A percentile compares a stretch with the other conserved stretches of the same genome.
Evolutionary conservation across 495 filamentous ascomycete genomes (phyloP).

Genomic region (Corynascus novoguineensis): DNA sequence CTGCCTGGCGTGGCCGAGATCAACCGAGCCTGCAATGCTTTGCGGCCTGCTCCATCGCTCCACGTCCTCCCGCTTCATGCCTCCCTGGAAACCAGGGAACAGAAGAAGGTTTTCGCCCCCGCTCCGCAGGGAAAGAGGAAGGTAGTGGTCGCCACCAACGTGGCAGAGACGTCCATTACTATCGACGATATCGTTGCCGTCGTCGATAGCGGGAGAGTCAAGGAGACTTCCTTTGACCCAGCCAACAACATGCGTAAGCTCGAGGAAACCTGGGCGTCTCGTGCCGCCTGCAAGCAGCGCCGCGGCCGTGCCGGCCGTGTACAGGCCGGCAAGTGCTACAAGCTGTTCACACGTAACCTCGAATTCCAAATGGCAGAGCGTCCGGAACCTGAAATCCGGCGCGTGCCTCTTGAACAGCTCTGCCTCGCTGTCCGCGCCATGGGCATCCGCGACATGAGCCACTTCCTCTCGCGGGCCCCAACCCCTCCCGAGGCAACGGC

Average conservation of each 20-base stretch:
- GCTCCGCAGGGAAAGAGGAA: conserved; percentile 79
- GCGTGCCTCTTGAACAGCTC: conserved; percentile 89
- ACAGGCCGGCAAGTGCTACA: conserved; percentile 85
- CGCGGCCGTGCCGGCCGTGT: conserved; percentile 92
- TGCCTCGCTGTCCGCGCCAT: conserved; percentile 92
- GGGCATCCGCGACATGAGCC: conserved; percentile 74
- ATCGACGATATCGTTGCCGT: conserved; percentile 97
- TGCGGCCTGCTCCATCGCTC: conserved; percentile 62
- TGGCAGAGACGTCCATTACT: conserved; percentile 96
- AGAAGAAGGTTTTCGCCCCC: conserved; percentile 74
- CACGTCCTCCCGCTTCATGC: conserved; percentile 88
- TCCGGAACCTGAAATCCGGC: conserved; percentile 86
- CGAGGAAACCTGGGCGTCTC: conserved; percentile 91
- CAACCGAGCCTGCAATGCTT: conserved; percentile 65
- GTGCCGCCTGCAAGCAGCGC: conserved; percentile 93
- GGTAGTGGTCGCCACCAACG: conserved; percentile 89
- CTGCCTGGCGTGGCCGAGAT: conserved; percentile 85
- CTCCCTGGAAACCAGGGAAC: conserved; percentile 79
- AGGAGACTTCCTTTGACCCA: conserved; percentile 92
- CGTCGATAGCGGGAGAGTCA: conserved; percentile 90
- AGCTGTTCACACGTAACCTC: conserved; percentile 80
- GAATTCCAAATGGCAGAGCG: conserved; percentile 83
- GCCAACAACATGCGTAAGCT: conserved; percentile 91
- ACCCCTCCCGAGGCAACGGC: conserved; percentile 81
- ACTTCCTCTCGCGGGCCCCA: conserved; percentile 78